These are phyloP conservation scores for Dorcoceras hygrometricum DNA, from an alignment of 257 asterid genomes.

Conservation along the genomic window DNA sequence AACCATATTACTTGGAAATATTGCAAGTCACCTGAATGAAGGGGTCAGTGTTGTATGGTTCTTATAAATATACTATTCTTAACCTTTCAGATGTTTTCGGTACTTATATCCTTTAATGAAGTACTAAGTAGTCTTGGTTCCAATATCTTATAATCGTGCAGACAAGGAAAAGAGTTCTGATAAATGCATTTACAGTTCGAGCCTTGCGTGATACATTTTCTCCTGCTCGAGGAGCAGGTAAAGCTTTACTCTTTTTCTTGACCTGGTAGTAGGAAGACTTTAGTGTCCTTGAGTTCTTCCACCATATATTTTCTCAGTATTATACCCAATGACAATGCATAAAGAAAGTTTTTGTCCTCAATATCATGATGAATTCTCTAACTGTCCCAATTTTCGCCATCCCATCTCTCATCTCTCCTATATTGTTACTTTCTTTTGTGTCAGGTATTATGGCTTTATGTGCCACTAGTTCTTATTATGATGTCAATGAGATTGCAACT, in stretches of 20 bases:
- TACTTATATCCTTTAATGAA: constrained; percentile 14
- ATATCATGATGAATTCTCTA: not conserved
- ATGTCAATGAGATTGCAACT: constrained; percentile 89
- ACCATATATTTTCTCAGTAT: constrained; percentile 14
- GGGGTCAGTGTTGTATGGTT: constrained; percentile 65
- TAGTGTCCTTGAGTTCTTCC: constrained; percentile 23
- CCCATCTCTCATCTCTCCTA: constrained; percentile 2
- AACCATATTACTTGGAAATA: constrained; percentile 95
- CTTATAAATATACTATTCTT: constrained; percentile 19
- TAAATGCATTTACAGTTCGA: constrained; percentile 95
- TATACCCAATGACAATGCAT: constrained; percentile 15
- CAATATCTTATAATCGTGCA: constrained; percentile 36
- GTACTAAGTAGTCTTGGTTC: constrained; percentile 13
- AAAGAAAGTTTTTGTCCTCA: constrained; percentile 4
- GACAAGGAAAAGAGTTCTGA: constrained; percentile 94
- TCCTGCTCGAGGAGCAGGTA: constrained; percentile 99
- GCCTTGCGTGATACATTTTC: constrained; percentile 96
- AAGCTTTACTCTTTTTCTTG: constrained; percentile 19
- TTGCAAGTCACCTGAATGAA: constrained; percentile 86
- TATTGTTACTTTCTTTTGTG: constrained; percentile 26
- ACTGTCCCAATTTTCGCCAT: not conserved
- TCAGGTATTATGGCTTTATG: constrained; percentile 92
- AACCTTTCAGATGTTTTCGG: constrained; percentile 24
- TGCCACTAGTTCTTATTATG: constrained; percentile 93
- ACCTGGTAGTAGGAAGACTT: constrained; percentile 9